Evolutionary conservation across 1,284 basidiomycete species (phyloP).

Genomic region (Fomes fomentarius): DNA sequence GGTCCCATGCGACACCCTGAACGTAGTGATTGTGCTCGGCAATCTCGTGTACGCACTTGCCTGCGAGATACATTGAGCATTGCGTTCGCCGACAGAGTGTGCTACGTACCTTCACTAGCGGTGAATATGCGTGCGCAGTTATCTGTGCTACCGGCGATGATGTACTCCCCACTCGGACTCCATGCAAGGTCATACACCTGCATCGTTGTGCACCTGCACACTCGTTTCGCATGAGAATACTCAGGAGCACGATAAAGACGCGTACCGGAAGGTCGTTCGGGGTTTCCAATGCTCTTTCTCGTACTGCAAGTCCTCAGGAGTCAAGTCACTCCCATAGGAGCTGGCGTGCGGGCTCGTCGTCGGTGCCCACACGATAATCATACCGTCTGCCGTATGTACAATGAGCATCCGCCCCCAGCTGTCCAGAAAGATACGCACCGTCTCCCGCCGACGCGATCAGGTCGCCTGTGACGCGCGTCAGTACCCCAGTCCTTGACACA

Average conservation of each 20-base stretch:
- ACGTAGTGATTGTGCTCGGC: constrained; percentile 94
- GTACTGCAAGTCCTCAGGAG: constrained; percentile 77
- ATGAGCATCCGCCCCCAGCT: constrained; percentile 12
- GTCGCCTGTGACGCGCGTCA: constrained; percentile 59
- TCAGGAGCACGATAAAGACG: neutral
- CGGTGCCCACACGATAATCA: constrained; percentile 95
- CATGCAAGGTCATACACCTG: constrained; percentile 98
- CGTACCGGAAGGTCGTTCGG: constrained; percentile 84
- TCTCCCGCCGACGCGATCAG: constrained; percentile 93
- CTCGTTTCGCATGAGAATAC: neutral
- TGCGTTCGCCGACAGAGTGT: neutral
- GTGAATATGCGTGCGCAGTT: constrained; percentile 91
- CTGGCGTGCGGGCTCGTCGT: constrained; percentile 72
- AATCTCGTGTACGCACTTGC: constrained; percentile 82
- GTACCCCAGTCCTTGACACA: neutral
- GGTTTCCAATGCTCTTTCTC: constrained; percentile 98
- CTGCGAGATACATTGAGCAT: constrained; percentile 39
- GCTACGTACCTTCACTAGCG: constrained; percentile 65
- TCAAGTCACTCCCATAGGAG: constrained; percentile 78
- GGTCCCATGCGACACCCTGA: constrained; percentile 97
- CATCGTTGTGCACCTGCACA: constrained; percentile 76
- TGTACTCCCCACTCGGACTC: constrained; percentile 93
- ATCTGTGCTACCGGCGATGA: constrained; percentile 95
- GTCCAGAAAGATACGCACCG: constrained; percentile 55
- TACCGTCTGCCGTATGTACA: constrained; percentile 71